Conservation (phyloP, 2,329 filamentous ascomycete species). For the Calonectria pseudoturangicola region DNA sequence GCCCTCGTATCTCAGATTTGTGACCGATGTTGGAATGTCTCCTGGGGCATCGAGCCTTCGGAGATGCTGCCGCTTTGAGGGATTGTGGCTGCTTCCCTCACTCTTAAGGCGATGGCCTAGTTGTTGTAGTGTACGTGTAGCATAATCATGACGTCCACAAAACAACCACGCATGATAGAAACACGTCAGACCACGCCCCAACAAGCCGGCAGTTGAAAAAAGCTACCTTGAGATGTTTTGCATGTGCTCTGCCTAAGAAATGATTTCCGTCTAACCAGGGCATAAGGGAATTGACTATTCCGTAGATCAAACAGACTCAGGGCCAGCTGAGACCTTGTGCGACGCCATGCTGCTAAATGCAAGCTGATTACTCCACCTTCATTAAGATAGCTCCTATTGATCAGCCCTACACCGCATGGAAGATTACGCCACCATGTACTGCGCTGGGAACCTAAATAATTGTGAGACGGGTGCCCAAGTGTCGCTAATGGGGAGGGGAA, state of each 20-base stretch:
- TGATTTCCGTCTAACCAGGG: not conserved
- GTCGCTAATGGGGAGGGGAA: not conserved
- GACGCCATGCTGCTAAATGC: slow-evolving; percentile 13
- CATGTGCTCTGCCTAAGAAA: slow-evolving; percentile 17
- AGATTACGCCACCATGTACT: not conserved
- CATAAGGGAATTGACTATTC: not conserved
- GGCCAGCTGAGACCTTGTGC: not conserved
- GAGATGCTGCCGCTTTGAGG: slow-evolving; percentile 3
- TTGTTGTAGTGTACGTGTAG: not conserved
- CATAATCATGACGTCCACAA: not conserved
- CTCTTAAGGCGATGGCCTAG: not conserved
- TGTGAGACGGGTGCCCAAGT: slow-evolving; percentile 5
- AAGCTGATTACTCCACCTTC: slow-evolving; percentile 21
- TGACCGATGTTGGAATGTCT: not conserved
- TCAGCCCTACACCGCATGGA: slow-evolving; percentile 17
- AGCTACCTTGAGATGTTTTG: slow-evolving; percentile 8
- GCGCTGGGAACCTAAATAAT: slow-evolving; percentile 1
- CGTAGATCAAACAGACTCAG: not conserved
- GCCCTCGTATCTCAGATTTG: not conserved
- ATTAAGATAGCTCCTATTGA: slow-evolving; percentile 3
- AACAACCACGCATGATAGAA: not conserved
- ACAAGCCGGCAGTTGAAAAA: slow-evolving; percentile 13
- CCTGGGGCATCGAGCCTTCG: not conserved
- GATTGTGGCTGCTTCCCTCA: not conserved
- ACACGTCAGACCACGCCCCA: not conserved